A percentile compares a stretch with the other conserved stretches of the same genome.
Conservation (phyloP, 2,329 filamentous ascomycete genomes). For the Epichloe typhina region DNA sequence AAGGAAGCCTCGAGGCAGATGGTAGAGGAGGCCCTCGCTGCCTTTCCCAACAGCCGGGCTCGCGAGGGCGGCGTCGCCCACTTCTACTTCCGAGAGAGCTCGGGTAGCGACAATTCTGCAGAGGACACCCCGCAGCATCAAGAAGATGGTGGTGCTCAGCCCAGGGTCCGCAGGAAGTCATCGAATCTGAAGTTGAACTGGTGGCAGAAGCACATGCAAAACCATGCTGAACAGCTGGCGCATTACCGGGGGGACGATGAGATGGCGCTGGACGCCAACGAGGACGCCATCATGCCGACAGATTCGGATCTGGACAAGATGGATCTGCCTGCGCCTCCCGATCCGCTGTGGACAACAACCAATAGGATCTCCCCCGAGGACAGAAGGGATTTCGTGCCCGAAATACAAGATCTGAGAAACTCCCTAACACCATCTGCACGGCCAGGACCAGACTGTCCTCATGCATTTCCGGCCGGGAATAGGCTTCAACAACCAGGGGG, state of each 20-base stretch:
- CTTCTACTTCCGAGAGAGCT: conserved; percentile 54
- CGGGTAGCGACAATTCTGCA: conserved; percentile 38
- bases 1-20: conserved; percentile 70
- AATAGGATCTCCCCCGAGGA: conserved; percentile 17
- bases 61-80: conserved; percentile 59
- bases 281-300: conserved; percentile 18
- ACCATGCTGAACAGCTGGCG: conserved; percentile 55
- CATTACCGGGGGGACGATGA: conserved; percentile 25
- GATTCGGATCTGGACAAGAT: conserved; percentile 31
- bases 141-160: conserved; percentile 11
- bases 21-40: conserved; percentile 61
- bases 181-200: conserved; percentile 52
- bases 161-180: conserved; percentile 39
- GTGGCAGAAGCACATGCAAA: conserved; percentile 71
- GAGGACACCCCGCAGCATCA: conserved; percentile 23
- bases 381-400: conserved; percentile 16
- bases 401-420: conserved; percentile 10
- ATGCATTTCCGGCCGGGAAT: conserved; percentile 4
- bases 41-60: conserved; percentile 60
- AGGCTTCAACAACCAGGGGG: background rate
- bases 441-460: conserved; percentile 7
- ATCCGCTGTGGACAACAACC: conserved; percentile 29
- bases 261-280: conserved; percentile 14
- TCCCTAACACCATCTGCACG: conserved; percentile 14
- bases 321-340: conserved; percentile 25